phyloP scores from a whole-genome alignment of 805 yeast genomes.

The Cyberlindnera mrakii region DNA sequence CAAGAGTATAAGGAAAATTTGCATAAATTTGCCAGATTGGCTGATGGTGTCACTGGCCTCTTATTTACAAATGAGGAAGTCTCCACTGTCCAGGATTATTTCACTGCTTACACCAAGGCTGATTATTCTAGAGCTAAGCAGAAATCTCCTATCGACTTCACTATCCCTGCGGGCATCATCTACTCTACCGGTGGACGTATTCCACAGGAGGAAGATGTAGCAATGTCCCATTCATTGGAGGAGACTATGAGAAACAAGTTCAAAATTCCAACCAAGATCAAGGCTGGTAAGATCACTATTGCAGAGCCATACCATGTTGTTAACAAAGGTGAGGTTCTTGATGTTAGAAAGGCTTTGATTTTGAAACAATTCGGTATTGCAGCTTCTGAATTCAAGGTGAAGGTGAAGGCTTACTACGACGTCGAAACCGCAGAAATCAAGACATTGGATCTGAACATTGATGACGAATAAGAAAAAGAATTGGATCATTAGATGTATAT shows the following conservation, averaged over 20 bases:
- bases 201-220: conserved; percentile 86
- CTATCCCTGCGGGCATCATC: conserved; percentile 83
- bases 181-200: conserved; percentile 95
- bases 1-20: conserved; percentile 88
- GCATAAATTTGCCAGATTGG: conserved; percentile 55
- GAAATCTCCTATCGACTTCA: conserved; percentile 74
- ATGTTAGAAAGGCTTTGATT: conserved; percentile 85
- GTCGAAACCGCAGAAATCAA: conserved; percentile 40
- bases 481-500: not conserved
- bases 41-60: conserved; percentile 80
- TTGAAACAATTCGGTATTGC: conserved; percentile 96
- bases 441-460: conserved; percentile 29
- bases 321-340: conserved; percentile 69
- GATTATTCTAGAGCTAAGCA: conserved; percentile 92
- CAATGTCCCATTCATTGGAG: conserved; percentile 94
- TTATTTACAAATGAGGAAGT: conserved; percentile 86
- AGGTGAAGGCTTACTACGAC: conserved; percentile 71
- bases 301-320: conserved; percentile 77
- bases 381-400: conserved; percentile 82
- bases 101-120: conserved; percentile 64
- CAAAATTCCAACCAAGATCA: conserved; percentile 87
- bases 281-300: conserved; percentile 79
- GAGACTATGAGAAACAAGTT: conserved; percentile 83
- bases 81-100: conserved; percentile 85
- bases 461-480: conserved; percentile 1